phyloP scores from a whole-genome alignment of 345 rosid species.

The Hibiscus tridactylites region DNA sequence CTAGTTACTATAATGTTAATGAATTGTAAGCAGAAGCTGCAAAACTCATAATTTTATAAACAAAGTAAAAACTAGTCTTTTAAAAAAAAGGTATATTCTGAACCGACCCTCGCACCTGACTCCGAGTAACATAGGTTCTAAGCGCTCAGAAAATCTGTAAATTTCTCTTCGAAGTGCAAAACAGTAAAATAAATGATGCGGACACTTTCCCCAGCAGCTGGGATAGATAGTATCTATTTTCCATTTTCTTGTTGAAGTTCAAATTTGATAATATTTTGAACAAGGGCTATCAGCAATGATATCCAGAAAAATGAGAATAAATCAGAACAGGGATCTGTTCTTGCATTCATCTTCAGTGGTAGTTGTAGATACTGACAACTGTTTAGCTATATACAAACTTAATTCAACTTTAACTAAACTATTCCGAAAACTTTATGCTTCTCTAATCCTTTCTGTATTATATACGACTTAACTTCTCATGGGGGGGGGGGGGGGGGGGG shows the following conservation, averaged over 20 bases:
- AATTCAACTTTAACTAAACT: neutral
- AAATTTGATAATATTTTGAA: neutral
- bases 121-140: neutral
- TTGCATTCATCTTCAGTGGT: neutral
- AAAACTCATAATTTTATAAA: neutral
- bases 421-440: neutral
- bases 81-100: neutral
- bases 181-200: neutral
- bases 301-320: neutral
- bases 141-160: neutral
- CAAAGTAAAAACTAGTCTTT: neutral
- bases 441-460: neutral
- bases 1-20: neutral
- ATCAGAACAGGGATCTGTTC: neutral
- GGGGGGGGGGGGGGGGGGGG: no score
- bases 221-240: neutral
- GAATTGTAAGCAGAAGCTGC: neutral
- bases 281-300: neutral
- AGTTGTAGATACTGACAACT: neutral
- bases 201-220: neutral
- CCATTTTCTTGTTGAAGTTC: neutral
- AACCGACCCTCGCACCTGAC: no score
- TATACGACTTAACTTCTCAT: neutral
- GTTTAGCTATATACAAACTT: neutral
- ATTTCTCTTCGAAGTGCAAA: neutral